These are phyloP conservation scores for Phyllosticta citriasiana DNA, from an alignment of 2,329 filamentous ascomycete species.

Conservation along the genomic window DNA sequence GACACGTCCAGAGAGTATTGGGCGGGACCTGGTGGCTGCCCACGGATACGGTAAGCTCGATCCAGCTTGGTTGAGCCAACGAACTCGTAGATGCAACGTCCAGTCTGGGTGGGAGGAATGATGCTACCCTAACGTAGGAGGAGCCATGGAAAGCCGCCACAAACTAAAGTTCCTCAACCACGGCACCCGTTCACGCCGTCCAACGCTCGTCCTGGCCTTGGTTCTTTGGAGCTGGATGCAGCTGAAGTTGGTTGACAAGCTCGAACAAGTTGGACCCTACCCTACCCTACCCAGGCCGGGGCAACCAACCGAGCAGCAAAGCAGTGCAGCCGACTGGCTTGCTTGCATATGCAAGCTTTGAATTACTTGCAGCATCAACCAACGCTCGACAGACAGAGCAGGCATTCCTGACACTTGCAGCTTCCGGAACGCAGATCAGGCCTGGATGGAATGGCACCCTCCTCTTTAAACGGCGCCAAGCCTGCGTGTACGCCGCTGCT, in stretches of 20 bases:
- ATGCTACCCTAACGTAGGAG: neutral
- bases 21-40: neutral
- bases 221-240: neutral
- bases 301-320: neutral
- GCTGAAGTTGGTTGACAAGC: neutral
- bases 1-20: no score
- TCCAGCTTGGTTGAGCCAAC: neutral
- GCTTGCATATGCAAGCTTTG: conserved; percentile 6
- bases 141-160: neutral
- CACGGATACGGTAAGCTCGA: neutral
- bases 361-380: conserved; percentile 7
- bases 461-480: conserved; percentile 10
- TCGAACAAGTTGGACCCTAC: neutral
- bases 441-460: conserved; percentile 11
- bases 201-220: neutral
- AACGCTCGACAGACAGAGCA: conserved; percentile 8
- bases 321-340: neutral
- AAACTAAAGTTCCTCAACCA: conserved; percentile 1
- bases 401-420: conserved; percentile 9
- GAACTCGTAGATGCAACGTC: neutral
- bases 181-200: neutral
- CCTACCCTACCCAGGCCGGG: neutral
- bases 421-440: conserved; percentile 10
- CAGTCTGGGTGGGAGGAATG: neutral
- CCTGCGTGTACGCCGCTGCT: conserved; percentile 3